Conservation (phyloP, 164 flowering plant species). For the Chimonanthus praecox region DNA sequence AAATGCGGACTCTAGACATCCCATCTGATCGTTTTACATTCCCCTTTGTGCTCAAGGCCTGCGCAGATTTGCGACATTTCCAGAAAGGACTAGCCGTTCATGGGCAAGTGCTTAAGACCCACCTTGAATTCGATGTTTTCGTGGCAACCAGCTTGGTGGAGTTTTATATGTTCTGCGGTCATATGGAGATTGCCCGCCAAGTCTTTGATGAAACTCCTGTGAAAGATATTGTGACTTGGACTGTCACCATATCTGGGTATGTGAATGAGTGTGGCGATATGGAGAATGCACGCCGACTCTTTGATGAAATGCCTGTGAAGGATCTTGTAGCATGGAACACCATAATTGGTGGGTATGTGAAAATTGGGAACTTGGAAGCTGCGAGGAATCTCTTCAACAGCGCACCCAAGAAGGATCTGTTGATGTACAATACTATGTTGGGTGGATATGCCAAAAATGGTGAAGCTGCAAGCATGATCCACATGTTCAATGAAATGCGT, state of each 20-base stretch:
- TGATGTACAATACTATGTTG: slow-evolving; percentile 28
- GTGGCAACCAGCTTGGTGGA: slow-evolving; percentile 24
- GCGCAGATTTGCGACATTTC: slow-evolving; percentile 14
- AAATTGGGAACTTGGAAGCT: slow-evolving; percentile 15
- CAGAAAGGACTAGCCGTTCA: slow-evolving; percentile 21
- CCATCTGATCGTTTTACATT: slow-evolving; percentile 24
- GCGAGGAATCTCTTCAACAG: slow-evolving; percentile 20
- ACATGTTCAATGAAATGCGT: slow-evolving; percentile 25
- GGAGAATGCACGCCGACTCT: slow-evolving; percentile 20
- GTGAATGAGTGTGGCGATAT: slow-evolving; percentile 20
- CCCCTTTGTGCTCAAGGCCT: slow-evolving; percentile 27
- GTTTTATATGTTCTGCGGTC: slow-evolving; percentile 15
- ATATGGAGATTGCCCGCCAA: slow-evolving; percentile 6
- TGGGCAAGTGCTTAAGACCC: slow-evolving; percentile 18
- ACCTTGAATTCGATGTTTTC: slow-evolving; percentile 21
- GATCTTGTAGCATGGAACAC: slow-evolving; percentile 25
- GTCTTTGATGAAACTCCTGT: slow-evolving; percentile 20
- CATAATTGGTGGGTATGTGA: slow-evolving; percentile 17
- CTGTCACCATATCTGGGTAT: slow-evolving; percentile 13
- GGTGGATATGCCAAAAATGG: slow-evolving; percentile 27
- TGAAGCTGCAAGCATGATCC: slow-evolving; percentile 9
- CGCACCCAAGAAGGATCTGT: slow-evolving; percentile 23
- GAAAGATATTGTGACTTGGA: slow-evolving; percentile 26
- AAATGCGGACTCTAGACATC: slow-evolving; percentile 13
- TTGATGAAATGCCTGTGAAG: slow-evolving; percentile 21